These are phyloP conservation scores for Colletotrichum chlorophyti DNA, from an alignment of 2,329 filamentous ascomycete species.

Conservation along the genomic window DNA sequence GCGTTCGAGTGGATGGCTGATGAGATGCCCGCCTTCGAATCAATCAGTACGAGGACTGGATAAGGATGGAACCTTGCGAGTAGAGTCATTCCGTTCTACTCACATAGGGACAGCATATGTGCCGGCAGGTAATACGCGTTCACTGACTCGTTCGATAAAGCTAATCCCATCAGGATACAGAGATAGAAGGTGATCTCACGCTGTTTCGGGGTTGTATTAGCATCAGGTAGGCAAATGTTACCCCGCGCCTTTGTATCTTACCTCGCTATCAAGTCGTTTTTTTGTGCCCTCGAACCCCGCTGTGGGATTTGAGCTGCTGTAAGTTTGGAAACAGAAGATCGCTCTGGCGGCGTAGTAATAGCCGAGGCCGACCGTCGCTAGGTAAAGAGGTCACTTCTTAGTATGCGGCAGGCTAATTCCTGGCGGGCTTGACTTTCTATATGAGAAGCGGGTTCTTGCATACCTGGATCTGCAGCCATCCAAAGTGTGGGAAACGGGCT, in stretches of 20 bases:
- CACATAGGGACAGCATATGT: slow-evolving; percentile 33
- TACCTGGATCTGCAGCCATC: slow-evolving; percentile 43
- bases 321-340: slow-evolving; percentile 28
- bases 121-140: slow-evolving; percentile 32
- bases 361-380: slow-evolving; percentile 42
- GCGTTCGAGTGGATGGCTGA: slow-evolving; percentile 10
- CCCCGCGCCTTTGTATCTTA: neutral
- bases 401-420: no score
- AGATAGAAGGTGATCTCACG: slow-evolving; percentile 16
- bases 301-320: slow-evolving; percentile 13
- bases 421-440: no score
- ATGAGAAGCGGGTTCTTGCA: slow-evolving; percentile 10
- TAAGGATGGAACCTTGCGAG: neutral
- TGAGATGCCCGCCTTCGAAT: slow-evolving; percentile 7
- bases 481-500: slow-evolving; percentile 42
- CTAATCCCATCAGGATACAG: slow-evolving; percentile 31
- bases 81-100: neutral
- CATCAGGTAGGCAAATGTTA: neutral
- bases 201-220: neutral
- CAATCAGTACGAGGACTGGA: no score
- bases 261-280: slow-evolving; percentile 15
- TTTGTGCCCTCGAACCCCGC: slow-evolving; percentile 21
- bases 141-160: slow-evolving; percentile 30
- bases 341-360: slow-evolving; percentile 40
- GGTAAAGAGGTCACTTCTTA: neutral